A percentile compares a stretch with the other conserved stretches of the same genome.
These are phyloP conservation scores for Schwanniomyces vanrijiae DNA, from an alignment of 805 yeast genomes.

Conservation along the genomic window DNA sequence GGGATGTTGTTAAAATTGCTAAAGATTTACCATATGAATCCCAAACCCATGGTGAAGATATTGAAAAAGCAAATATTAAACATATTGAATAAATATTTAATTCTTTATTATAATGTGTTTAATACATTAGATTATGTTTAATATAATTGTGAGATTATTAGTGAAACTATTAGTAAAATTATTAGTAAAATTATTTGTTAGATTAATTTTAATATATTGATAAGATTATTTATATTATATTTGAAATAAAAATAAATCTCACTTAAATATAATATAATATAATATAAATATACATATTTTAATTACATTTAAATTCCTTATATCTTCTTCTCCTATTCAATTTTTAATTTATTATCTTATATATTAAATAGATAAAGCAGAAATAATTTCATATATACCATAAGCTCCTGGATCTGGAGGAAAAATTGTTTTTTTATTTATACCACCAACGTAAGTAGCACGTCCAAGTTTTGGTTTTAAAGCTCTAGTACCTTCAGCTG, in stretches of 20 bases:
- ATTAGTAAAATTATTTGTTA: no score
- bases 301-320: no score
- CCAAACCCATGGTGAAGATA: background rate
- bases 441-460: slow-evolving; percentile 34
- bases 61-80: slow-evolving; percentile 33
- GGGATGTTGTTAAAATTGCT: slow-evolving; percentile 31
- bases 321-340: background rate
- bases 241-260: no score
- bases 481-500: slow-evolving; percentile 37
- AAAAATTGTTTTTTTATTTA: slow-evolving; percentile 21
- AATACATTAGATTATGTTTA: background rate
- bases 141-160: background rate
- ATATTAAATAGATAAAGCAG: slow-evolving; percentile 15
- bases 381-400: slow-evolving; percentile 33
- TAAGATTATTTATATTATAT: no score
- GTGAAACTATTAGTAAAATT: no score
- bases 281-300: no score
- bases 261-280: no score
- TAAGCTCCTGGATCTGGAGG: slow-evolving; percentile 45
- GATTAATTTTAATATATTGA: no score
- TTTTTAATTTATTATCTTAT: background rate
- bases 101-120: no score
- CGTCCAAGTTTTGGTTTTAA: slow-evolving; percentile 35
- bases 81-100: slow-evolving; percentile 4
- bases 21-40: slow-evolving; percentile 18